These are phyloP conservation scores for Drosera capensis DNA, from an alignment of 148 eudicot genomes.

Conservation along the genomic window DNA sequence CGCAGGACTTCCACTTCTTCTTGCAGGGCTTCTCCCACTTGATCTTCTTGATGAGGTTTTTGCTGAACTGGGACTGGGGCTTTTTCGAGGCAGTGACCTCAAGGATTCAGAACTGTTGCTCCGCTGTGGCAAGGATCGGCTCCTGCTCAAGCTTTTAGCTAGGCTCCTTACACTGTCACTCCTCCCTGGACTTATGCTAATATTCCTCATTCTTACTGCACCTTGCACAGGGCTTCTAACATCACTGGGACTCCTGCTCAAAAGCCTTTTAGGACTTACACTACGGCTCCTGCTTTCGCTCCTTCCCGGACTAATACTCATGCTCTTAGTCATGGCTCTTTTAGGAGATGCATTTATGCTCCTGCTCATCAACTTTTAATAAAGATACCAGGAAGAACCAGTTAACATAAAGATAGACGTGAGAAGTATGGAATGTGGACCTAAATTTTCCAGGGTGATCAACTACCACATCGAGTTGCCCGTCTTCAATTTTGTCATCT, in stretches of 20 bases:
- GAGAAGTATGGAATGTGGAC: constrained; percentile 22
- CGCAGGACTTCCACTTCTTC: constrained; percentile 30
- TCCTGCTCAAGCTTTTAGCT: constrained; percentile 26
- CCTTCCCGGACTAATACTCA: constrained; percentile 55
- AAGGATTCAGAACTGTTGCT: constrained; percentile 40
- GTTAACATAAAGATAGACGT: constrained; percentile 9
- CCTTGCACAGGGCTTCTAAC: constrained; percentile 28
- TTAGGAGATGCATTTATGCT: constrained; percentile 39
- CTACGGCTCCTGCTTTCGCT: constrained; percentile 34
- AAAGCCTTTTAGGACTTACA: constrained; percentile 18
- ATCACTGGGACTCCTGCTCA: constrained; percentile 44
- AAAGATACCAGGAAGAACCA: constrained; percentile 18
- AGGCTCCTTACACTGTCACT: constrained; percentile 33
- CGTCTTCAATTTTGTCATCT: constrained; percentile 30
- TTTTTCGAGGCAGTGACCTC: constrained; percentile 35
- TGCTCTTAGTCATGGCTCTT: constrained; percentile 50
- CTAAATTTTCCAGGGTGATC: constrained; percentile 57
- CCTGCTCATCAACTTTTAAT: constrained; percentile 40
- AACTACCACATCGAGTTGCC: constrained; percentile 50
- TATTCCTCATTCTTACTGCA: constrained; percentile 23
- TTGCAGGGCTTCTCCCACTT: constrained; percentile 20
- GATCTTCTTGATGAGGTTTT: constrained; percentile 43
- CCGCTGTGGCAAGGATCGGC: constrained; percentile 20
- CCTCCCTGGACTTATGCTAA: constrained; percentile 20
- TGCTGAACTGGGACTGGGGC: constrained; percentile 36